These are phyloP conservation scores for Sequoiadendron giganteum DNA, from an alignment of 75 land plant species.

Conservation along the genomic window DNA sequence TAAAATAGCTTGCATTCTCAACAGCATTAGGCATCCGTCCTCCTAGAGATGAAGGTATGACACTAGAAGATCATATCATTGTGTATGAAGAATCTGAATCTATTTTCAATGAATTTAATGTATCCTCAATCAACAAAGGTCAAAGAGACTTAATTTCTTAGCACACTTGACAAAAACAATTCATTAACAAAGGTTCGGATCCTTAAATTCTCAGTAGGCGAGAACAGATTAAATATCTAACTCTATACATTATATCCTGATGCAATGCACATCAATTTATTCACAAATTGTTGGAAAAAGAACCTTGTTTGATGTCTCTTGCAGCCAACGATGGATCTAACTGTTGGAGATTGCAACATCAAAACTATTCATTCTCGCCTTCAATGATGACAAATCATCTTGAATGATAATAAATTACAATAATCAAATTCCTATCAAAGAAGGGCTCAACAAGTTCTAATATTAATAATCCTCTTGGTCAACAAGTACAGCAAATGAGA, in stretches of 20 bases:
- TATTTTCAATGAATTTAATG: background rate
- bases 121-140: background rate
- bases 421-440: background rate
- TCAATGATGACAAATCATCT: background rate
- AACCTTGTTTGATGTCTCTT: background rate
- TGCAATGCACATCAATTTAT: slow-evolving; percentile 9
- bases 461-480: slow-evolving; percentile 44
- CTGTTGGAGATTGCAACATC: background rate
- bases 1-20: background rate
- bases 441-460: background rate
- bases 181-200: background rate
- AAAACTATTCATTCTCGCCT: background rate
- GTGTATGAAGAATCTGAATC: background rate
- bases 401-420: background rate
- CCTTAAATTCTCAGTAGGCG: background rate
- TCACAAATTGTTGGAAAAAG: background rate
- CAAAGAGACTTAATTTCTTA: background rate
- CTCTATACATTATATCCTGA: background rate
- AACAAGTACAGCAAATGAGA: slow-evolving; percentile 38
- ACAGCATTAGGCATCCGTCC: background rate
- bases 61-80: background rate
- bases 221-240: background rate
- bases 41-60: background rate
- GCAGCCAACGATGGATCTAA: background rate
- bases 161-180: background rate